A percentile compares a stretch with the other conserved stretches of the same genome.
phyloP scores from a whole-genome alignment of 1,139 yeast genomes.

The Lizanozyma gosingica region DNA sequence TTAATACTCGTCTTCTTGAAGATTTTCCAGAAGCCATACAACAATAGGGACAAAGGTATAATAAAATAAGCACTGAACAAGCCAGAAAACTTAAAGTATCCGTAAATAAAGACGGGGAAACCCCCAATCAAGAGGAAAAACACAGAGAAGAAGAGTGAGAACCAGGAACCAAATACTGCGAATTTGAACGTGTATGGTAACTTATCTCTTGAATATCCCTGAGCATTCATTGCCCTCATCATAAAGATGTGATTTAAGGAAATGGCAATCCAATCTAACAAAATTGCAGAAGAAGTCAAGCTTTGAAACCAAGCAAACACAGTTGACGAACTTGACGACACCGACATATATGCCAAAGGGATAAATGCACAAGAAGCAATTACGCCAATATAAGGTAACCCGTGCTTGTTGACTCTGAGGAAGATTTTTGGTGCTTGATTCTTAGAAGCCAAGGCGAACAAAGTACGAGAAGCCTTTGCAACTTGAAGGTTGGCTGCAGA shows the following conservation, averaged over 20 bases:
- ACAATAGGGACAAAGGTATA: conserved; percentile 20
- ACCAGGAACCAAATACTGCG: conserved; percentile 23
- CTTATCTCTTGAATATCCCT: conserved; percentile 25
- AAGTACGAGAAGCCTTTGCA: conserved; percentile 32
- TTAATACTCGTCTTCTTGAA: conserved; percentile 16
- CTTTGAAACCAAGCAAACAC: conserved; percentile 23
- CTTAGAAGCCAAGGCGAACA: conserved; percentile 39
- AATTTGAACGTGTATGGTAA: conserved; percentile 25
- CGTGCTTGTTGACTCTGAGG: conserved; percentile 29
- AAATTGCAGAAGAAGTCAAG: conserved; percentile 16
- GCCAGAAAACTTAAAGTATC: conserved; percentile 21
- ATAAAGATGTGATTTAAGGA: conserved; percentile 23
- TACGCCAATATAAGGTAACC: conserved; percentile 35
- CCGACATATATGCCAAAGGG: conserved; percentile 21
- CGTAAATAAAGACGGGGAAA: conserved; percentile 26
- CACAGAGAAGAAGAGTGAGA: conserved; percentile 23
- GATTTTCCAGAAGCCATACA: conserved; percentile 22
- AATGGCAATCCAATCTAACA: conserved; percentile 20
- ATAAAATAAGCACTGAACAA: conserved; percentile 32
- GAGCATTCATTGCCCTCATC: conserved; percentile 27
- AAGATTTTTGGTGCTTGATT: conserved; percentile 41
- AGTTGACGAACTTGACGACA: conserved; percentile 12
- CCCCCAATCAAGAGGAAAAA: conserved; percentile 33
- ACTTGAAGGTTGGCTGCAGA: conserved; percentile 41
- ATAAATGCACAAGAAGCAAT: conserved; percentile 15